phyloP scores from a whole-genome alignment of 768 basidiomycete genomes.

The Ramaria rubella region DNA sequence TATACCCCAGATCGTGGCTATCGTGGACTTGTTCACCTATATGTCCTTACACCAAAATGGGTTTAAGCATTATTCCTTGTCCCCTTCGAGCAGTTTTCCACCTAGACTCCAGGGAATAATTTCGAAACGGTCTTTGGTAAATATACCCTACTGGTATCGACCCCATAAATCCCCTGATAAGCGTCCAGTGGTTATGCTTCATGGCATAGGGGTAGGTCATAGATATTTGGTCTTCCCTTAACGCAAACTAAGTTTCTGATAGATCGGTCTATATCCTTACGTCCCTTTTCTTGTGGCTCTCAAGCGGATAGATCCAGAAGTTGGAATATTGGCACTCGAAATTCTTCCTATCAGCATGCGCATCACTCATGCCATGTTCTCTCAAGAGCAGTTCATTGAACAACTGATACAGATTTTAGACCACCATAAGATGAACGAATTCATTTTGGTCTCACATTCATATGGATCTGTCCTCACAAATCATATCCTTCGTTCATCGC shows the following conservation, averaged over 20 bases:
- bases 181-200: constrained; percentile 54
- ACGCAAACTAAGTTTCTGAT: background rate
- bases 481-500: constrained; percentile 41
- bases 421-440: constrained; percentile 30
- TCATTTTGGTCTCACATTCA: constrained; percentile 51
- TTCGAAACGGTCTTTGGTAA: constrained; percentile 33
- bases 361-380: constrained; percentile 48
- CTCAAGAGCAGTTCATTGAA: constrained; percentile 33
- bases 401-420: constrained; percentile 41
- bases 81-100: constrained; percentile 41
- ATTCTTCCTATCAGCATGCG: constrained; percentile 54
- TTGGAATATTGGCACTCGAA: constrained; percentile 55
- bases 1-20: constrained; percentile 40
- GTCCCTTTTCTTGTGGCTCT: constrained; percentile 44
- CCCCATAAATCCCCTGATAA: constrained; percentile 43
- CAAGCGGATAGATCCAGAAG: constrained; percentile 36
- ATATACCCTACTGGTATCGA: constrained; percentile 42
- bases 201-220: constrained; percentile 56
- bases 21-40: constrained; percentile 42
- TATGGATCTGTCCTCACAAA: constrained; percentile 55
- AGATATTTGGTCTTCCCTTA: background rate
- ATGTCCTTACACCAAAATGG: constrained; percentile 35
- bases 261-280: constrained; percentile 63
- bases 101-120: constrained; percentile 42
- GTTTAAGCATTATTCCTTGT: constrained; percentile 46